A percentile compares a stretch with the other conserved stretches of the same genome.
Evolutionary conservation across 345 rosid genomes (phyloP).

Genomic region (Schrenkiella parvula): DNA sequence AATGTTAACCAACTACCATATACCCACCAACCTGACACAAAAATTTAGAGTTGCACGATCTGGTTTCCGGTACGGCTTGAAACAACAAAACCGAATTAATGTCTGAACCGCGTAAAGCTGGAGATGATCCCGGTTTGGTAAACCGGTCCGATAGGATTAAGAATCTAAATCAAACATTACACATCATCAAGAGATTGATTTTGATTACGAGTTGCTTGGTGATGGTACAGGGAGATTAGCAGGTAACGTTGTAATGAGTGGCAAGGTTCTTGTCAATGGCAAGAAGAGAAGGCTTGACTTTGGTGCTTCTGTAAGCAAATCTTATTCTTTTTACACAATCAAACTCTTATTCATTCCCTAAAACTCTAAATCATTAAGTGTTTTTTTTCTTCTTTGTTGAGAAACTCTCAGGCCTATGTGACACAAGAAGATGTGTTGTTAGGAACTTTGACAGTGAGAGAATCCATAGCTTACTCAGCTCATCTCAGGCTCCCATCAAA

Average conservation of each 20-base stretch:
- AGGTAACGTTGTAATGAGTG: constrained; percentile 81
- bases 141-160: neutral
- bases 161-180: neutral
- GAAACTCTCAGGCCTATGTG: constrained; percentile 60
- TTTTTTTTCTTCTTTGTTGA: neutral
- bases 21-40: constrained; percentile 14
- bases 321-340: neutral
- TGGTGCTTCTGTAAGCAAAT: constrained; percentile 62
- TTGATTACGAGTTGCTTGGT: neutral
- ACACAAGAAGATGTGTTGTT: constrained; percentile 72
- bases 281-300: constrained; percentile 57
- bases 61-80: neutral
- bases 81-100: neutral
- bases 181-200: neutral
- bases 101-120: neutral
- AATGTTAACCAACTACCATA: constrained; percentile 28
- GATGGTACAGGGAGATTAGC: constrained; percentile 76
- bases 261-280: constrained; percentile 83
- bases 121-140: neutral
- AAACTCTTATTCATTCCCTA: neutral
- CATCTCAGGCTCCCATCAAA: constrained; percentile 56
- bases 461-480: constrained; percentile 67
- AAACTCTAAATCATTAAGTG: neutral
- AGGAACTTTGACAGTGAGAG: constrained; percentile 78
- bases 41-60: neutral